Conservation (phyloP, 345 rosid genomes). For the Eucalyptus dawsonii region DNA sequence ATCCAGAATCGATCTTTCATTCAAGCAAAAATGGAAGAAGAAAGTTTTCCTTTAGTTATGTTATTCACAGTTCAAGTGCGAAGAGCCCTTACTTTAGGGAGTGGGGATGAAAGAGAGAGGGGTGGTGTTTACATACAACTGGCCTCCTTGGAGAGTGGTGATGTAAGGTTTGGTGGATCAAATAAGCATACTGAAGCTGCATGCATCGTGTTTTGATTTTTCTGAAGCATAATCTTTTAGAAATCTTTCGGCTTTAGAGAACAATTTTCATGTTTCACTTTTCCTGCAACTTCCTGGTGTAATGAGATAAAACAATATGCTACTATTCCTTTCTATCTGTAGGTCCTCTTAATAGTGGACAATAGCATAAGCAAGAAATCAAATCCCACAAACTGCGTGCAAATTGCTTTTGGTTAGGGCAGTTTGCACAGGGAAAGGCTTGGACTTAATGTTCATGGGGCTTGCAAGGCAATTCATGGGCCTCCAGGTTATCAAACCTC, state of each 20-base stretch:
- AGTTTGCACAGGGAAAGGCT: neutral
- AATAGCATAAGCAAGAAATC: neutral
- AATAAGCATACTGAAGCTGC: neutral
- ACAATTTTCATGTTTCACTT: neutral
- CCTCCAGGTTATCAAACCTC: neutral
- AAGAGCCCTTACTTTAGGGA: too few species aligned
- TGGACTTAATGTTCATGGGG: neutral
- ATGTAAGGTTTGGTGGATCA: neutral
- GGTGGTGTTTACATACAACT: too few species aligned
- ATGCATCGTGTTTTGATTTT: neutral
- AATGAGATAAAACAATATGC: neutral
- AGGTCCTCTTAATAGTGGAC: neutral
- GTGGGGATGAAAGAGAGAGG: too few species aligned
- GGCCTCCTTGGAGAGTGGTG: neutral
- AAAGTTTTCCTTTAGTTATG: neutral
- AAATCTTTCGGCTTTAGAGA: neutral
- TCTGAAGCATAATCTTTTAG: neutral
- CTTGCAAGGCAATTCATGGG: neutral
- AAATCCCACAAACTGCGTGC: neutral
- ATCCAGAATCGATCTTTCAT: neutral
- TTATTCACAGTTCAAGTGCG: neutral
- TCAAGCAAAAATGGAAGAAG: neutral
- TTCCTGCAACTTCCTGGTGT: neutral
- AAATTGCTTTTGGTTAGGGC: neutral
- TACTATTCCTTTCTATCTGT: neutral